Evolutionary conservation across 768 basidiomycete species (phyloP), one percentile per base, ranked within the genome.

Genomic region (Russula vinacea): DNA sequence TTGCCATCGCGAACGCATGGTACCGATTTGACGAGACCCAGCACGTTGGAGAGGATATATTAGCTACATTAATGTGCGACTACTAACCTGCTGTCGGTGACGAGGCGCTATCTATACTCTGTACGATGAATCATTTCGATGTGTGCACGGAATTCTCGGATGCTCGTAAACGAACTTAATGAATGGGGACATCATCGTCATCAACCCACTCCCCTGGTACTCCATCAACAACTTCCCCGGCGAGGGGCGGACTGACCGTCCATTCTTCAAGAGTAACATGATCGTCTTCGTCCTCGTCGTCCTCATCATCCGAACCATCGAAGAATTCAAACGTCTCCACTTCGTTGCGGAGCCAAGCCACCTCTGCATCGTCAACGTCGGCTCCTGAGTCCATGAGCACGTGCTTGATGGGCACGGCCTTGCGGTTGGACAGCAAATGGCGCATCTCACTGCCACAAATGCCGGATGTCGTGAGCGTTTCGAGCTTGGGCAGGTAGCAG

Each of bases 311-410:
- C 39, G 83, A 72, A 35, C 66, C 70, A 55, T 84, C 84, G 64
- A 85, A 88, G 65, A 77, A 80, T 13, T 82, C 81, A 17, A 88
- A 77, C 37, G 74, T 74, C 62, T 83, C 79, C 56, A 85, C 56
- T 67, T 87, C 76, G 6, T 72, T 72, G 56, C 72, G 76, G 44
- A 89, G 69, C 87, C 86, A 89, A 45, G 70, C 71, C 65, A 78
- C 76, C 14, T 84, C 81, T 26, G 74, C 74, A 1, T 68, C 56
- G 0, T 72, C 68, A n/a, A 88, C 45, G 1, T 74, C 71, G 55
- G 82, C 81, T 0, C 76, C 71, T 58, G 78, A 70, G 45, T 82
- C 78, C 74, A 87, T 78, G 39, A 71, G 72, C 58, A 80, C 71
- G n/a, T 73, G 73, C 64, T 74, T 76, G 49, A 90, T 62, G 4